These are phyloP conservation scores for Dryas alaskensis DNA, from an alignment of 306 rosid genomes.

Conservation along the genomic window DNA sequence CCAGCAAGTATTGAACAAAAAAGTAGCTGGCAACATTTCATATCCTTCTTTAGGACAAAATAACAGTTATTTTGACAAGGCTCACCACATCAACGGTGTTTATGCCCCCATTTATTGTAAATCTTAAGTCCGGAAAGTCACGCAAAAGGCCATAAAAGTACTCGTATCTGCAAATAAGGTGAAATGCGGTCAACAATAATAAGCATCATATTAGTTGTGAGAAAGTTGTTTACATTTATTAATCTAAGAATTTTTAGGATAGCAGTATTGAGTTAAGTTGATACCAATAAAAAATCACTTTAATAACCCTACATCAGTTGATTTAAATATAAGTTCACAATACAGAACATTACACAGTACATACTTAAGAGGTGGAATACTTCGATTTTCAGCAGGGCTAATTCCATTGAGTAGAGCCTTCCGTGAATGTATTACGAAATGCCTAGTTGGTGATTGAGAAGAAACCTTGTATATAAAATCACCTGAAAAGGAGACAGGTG, in stretches of 20 bases:
- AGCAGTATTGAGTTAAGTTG: not conserved
- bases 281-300: not conserved
- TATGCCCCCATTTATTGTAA: slow-evolving; percentile 96
- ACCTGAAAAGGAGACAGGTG: slow-evolving; percentile 50
- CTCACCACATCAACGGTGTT: slow-evolving; percentile 79
- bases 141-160: slow-evolving; percentile 87
- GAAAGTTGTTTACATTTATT: not conserved
- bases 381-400: slow-evolving; percentile 96
- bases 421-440: slow-evolving; percentile 87
- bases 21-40: not conserved
- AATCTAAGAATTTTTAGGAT: slow-evolving; percentile 4
- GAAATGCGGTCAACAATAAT: slow-evolving; percentile 9
- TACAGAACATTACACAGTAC: slow-evolving; percentile 22
- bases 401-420: slow-evolving; percentile 93
- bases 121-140: slow-evolving; percentile 93
- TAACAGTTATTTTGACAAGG: slow-evolving; percentile 21
- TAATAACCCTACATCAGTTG: not conserved
- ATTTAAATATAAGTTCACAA: slow-evolving; percentile 4
- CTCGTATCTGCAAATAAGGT: slow-evolving; percentile 65
- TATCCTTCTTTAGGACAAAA: not conserved
- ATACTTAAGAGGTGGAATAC: slow-evolving; percentile 92
- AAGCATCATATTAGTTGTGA: not conserved
- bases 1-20: not conserved
- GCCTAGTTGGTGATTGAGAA: slow-evolving; percentile 85
- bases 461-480: slow-evolving; percentile 95